Conservation (phyloP, 2,329 filamentous ascomycete species). For the Colletotrichum limetticola region DNA sequence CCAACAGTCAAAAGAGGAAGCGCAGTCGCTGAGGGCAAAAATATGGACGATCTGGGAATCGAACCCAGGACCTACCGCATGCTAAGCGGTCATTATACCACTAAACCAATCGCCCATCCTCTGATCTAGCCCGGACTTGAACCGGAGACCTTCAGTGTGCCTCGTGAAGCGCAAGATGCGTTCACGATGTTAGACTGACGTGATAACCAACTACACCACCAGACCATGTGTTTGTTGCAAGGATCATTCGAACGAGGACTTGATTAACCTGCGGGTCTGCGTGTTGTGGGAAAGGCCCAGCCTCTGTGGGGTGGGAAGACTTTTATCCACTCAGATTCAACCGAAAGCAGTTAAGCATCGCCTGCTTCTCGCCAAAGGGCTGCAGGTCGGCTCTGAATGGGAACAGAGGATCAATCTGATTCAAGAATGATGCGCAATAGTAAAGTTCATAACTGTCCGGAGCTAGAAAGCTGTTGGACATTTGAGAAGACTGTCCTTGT, state of each 20-base stretch:
- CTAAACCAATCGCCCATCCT: constrained; percentile 7
- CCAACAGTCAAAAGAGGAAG: background rate
- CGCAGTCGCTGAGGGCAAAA: background rate
- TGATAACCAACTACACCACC: constrained; percentile 60
- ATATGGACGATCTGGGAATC: constrained; percentile 16
- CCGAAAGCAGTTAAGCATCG: background rate
- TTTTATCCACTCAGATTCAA: background rate
- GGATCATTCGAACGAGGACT: background rate
- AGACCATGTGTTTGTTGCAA: constrained; percentile 6
- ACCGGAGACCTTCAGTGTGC: constrained; percentile 7
- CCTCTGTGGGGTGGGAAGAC: background rate
- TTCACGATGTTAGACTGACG: constrained; percentile 55
- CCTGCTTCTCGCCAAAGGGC: background rate
- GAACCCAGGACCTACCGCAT: constrained; percentile 18
- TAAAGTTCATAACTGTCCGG: background rate
- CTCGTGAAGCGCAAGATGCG: background rate
- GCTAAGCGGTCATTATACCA: constrained; percentile 22
- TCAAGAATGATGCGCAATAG: background rate
- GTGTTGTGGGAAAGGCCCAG: background rate
- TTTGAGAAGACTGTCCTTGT: background rate
- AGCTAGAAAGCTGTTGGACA: background rate
- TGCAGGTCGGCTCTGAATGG: background rate
- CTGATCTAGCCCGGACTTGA: constrained; percentile 12
- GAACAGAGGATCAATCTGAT: background rate
- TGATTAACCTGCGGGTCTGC: background rate